Evolutionary conservation across 164 flowering plant species (phyloP).

Genomic region (Berberis vulgaris): DNA sequence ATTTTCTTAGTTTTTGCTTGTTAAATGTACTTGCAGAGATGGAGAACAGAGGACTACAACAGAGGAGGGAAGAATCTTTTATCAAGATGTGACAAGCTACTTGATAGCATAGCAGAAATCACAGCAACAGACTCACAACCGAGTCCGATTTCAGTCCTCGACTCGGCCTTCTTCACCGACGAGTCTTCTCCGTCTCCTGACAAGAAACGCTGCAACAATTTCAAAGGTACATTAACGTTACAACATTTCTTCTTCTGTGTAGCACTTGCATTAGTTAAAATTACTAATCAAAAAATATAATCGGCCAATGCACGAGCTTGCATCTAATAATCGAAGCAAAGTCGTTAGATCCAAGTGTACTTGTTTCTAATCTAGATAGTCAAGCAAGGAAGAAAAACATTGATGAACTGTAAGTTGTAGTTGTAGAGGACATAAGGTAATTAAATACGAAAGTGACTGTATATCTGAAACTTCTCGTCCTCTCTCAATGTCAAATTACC

Average conservation of each 20-base stretch:
- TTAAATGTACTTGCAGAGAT: slow-evolving; percentile 10
- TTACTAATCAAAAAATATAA: no score
- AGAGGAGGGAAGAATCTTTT: slow-evolving; percentile 46
- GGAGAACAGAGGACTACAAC: slow-evolving; percentile 27
- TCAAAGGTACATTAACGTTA: slow-evolving; percentile 33
- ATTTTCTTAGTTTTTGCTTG: background rate
- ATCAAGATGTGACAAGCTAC: slow-evolving; percentile 80
- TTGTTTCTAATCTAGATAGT: background rate
- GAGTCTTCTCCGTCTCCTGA: slow-evolving; percentile 49
- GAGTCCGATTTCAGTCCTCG: slow-evolving; percentile 94
- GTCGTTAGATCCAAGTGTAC: background rate
- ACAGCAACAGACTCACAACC: slow-evolving; percentile 56
- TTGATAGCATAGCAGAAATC: slow-evolving; percentile 81
- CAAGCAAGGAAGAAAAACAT: background rate
- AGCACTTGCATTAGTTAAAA: no score
- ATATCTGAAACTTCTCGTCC: no score
- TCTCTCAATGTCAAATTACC: no score
- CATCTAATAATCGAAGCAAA: background rate
- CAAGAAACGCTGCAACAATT: slow-evolving; percentile 39
- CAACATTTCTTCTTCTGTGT: background rate
- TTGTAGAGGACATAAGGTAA: background rate
- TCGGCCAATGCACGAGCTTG: background rate
- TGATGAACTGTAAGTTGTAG: background rate
- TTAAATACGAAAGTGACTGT: background rate
- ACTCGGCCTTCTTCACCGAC: slow-evolving; percentile 73